A percentile compares a stretch with the other conserved stretches of the same genome.
phyloP scores from a whole-genome alignment of 164 flowering plant species.

The Echeveria elegans region DNA sequence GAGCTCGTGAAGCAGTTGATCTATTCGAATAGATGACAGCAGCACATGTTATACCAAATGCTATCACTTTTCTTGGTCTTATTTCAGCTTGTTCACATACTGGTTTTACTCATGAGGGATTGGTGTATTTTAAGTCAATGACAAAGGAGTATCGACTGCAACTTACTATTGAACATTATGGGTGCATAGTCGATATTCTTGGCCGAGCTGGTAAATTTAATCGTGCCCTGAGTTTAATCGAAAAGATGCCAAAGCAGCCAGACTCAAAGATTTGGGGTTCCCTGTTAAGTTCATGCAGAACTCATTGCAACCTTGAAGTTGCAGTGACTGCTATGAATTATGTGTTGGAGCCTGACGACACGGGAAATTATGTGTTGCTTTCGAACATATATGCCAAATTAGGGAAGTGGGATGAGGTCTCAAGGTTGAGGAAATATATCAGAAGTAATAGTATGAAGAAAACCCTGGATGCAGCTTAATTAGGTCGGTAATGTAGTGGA shows the following conservation, averaged over 20 bases:
- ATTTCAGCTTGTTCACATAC: conserved; percentile 48
- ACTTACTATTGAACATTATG: conserved; percentile 21
- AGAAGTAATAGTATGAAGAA: conserved; percentile 22
- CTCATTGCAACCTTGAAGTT: not conserved
- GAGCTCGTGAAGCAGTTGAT: conserved; percentile 34
- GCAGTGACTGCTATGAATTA: not conserved
- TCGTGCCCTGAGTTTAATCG: not conserved
- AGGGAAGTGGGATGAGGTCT: not conserved
- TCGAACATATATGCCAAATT: not conserved
- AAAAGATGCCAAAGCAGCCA: not conserved
- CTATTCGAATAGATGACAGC: conserved; percentile 35
- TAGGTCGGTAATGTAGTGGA: conserved; percentile 30
- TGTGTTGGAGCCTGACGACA: not conserved
- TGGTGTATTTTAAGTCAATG: conserved; percentile 13
- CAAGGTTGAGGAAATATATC: not conserved
- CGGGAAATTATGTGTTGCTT: not conserved
- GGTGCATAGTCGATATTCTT: not conserved
- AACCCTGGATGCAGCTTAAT: conserved; percentile 45
- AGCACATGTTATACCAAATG: conserved; percentile 33
- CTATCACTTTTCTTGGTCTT: conserved; percentile 39
- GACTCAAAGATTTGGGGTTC: not conserved
- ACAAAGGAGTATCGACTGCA: conserved; percentile 22
- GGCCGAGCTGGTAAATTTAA: not conserved
- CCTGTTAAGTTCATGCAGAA: not conserved
- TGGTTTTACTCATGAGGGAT: conserved; percentile 37